Percentiles rank a stretch among this genome's conserved stretches.
Conservation (phyloP, 2,329 filamentous ascomycete genomes). For the Talaromyces verruculosus region DNA sequence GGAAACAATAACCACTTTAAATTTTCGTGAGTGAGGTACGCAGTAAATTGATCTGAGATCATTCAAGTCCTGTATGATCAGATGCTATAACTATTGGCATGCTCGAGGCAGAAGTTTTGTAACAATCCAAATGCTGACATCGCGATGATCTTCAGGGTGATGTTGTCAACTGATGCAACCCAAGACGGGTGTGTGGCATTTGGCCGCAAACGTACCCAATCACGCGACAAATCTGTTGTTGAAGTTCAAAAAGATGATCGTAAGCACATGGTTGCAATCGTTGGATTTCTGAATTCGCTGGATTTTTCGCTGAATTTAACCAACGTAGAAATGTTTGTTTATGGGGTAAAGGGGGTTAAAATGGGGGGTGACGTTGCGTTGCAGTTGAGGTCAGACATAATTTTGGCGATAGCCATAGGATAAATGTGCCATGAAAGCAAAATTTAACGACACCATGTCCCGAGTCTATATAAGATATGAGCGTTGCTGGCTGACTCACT, state of each 20-base stretch:
- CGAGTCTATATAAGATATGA: background rate
- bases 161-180: conserved; percentile 5
- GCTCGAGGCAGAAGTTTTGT: background rate
- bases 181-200: conserved; percentile 2
- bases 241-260: background rate
- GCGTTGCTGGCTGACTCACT: background rate
- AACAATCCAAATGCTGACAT: background rate
- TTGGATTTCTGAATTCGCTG: background rate
- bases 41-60: too few relatives aligned
- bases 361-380: background rate
- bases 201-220: conserved; percentile 3
- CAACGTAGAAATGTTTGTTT: background rate
- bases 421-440: background rate
- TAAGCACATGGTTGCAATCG: background rate
- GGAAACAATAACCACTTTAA: background rate
- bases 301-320: background rate
- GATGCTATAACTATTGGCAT: background rate
- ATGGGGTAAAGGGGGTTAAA: background rate
- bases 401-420: background rate
- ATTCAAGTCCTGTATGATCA: background rate
- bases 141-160: background rate
- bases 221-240: background rate
- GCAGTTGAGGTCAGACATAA: background rate
- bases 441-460: background rate
- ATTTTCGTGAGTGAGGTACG: too few relatives aligned